Evolutionary conservation across 805 yeast genomes (phyloP), one percentile per base, ranked within the genome.

Genomic region (Kodamaea kakaduensis): DNA sequence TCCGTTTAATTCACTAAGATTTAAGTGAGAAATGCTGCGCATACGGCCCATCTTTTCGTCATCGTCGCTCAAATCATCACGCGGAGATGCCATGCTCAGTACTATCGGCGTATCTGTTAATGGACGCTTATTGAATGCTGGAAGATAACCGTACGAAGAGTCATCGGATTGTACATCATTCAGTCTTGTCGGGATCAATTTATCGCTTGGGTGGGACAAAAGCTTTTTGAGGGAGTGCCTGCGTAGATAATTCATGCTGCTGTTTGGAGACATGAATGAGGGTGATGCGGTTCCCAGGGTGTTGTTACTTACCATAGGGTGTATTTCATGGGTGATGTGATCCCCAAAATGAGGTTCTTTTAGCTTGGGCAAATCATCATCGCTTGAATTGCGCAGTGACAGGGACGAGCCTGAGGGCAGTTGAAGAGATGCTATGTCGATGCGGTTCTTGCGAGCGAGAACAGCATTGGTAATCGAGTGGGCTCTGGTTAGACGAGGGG

Each of bases 31-130:
- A 23, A 67, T 68, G 33, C 61, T 61, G 45, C 52, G 53, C 17
- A 62, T 58, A n/a, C 48, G 52, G 22, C 41, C 48, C 15, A 61
- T 50, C 22, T 35, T 38, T 5, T 59, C 67, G 12, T 54, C 61
- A 25, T 58, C 66, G 10, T 54, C 49, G 31, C 59, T 59, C 13
- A 46, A 48, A 9, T 34, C 38, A 7, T 36, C 39, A 18, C 39
- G 25, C 0, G 88, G 88, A 0, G 85, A 78, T 1, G 75, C 61
- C 50, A 70, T 62, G 3, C 68, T 64, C 19, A 83, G 77, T 8
- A 71, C 72, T 1, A 79, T 69, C 0, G 93, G 93, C 0, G 93
- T 83, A 50, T 83, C 93, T 27, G 81, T 78, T 35, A 78, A 60
- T 0, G 93, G 93, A 30, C 88, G 64, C 54, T 75, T 78, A 51